Evolutionary conservation across 805 yeast species (phyloP).

Genomic region (Saccharomycopsis fodiens): DNA sequence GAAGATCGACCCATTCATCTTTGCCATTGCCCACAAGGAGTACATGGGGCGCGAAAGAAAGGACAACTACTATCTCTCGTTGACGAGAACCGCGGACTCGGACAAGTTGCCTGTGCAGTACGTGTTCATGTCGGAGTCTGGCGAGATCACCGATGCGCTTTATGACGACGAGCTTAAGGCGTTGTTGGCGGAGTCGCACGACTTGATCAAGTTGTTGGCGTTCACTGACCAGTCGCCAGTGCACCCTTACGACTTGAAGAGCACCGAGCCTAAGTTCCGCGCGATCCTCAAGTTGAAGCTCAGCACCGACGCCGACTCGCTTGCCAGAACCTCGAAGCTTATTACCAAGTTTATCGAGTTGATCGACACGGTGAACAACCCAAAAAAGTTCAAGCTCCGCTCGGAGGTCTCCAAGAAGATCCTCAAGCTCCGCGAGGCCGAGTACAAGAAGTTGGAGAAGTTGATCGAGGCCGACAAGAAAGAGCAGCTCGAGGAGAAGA

Average conservation of each 20-base stretch:
- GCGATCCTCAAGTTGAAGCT: constrained; percentile 48
- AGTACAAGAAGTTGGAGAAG: constrained; percentile 62
- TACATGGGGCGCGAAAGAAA: constrained; percentile 72
- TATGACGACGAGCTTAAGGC: constrained; percentile 39
- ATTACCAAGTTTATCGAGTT: constrained; percentile 50
- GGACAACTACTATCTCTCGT: constrained; percentile 71
- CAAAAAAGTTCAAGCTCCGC: constrained; percentile 47
- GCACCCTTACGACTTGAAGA: constrained; percentile 60
- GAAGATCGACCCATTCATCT: constrained; percentile 47
- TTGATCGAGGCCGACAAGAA: constrained; percentile 54
- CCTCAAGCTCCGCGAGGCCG: constrained; percentile 68
- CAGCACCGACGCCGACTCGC: constrained; percentile 42
- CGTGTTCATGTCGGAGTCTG: constrained; percentile 84
- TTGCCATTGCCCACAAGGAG: constrained; percentile 79
- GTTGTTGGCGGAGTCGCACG: constrained; percentile 34
- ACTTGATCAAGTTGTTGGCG: constrained; percentile 52
- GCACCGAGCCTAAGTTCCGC: constrained; percentile 39
- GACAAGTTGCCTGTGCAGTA: constrained; percentile 59
- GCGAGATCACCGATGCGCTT: constrained; percentile 68
- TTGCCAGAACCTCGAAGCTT: constrained; percentile 41
- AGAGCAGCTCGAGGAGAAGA: constrained; percentile 64
- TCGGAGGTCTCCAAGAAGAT: constrained; percentile 73
- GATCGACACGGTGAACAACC: constrained; percentile 50
- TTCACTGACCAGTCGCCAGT: constrained; percentile 78
- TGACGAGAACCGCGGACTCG: constrained; percentile 74